A percentile compares a stretch with the other conserved stretches of the same genome.
These are phyloP conservation scores for Chaetomium olivaceum DNA, from an alignment of 2,329 filamentous ascomycete genomes.

Conservation along the genomic window DNA sequence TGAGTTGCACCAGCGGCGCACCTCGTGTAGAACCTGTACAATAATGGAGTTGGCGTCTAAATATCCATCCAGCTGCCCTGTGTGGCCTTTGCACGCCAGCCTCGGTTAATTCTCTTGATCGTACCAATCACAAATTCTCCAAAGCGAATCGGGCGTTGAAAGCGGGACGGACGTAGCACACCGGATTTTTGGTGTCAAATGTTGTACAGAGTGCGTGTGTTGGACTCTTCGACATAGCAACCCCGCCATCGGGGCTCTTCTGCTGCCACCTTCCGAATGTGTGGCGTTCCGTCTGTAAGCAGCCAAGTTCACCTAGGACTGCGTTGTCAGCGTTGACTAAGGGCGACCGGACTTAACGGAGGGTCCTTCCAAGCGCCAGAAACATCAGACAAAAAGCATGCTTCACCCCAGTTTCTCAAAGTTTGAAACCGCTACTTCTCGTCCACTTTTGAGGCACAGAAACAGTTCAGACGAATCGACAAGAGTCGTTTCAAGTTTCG, in stretches of 20 bases:
- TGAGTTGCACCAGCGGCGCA: constrained; percentile 4
- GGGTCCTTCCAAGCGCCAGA: constrained; percentile 6
- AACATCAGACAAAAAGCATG: constrained; percentile 12
- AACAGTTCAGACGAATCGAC: neutral
- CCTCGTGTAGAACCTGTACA: constrained; percentile 32
- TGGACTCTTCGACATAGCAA: neutral
- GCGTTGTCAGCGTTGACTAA: constrained; percentile 32
- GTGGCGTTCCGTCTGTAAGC: constrained; percentile 15
- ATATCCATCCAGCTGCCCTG: neutral
- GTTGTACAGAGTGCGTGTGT: neutral
- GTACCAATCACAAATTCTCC: neutral
- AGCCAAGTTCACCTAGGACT: constrained; percentile 18
- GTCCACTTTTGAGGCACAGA: constrained; percentile 5
- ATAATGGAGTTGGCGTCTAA: constrained; percentile 20
- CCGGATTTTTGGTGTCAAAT: neutral
- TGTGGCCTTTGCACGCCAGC: neutral
- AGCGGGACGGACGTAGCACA: neutral
- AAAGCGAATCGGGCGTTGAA: neutral
- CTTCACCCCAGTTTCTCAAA: neutral
- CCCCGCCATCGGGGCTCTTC: constrained; percentile 4
- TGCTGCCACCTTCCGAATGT: constrained; percentile 16
- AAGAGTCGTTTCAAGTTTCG: constrained; percentile 8
- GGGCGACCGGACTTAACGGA: neutral
- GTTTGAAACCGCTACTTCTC: constrained; percentile 1
- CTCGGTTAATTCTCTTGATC: neutral